Evolutionary conservation across 2,329 filamentous ascomycete genomes (phyloP).

Genomic region (Trichoderma semiorbis): DNA sequence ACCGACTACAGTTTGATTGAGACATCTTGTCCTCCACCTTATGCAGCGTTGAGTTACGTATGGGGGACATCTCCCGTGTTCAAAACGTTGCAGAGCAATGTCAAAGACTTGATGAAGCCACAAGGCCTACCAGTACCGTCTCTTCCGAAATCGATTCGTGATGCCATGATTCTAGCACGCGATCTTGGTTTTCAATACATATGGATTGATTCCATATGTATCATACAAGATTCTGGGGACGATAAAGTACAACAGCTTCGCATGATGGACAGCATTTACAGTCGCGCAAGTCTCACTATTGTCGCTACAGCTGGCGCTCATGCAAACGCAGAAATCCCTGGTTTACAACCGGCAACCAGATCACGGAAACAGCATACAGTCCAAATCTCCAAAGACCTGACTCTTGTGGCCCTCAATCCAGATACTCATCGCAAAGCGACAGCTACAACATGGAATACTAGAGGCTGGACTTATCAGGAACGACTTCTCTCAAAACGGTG

Average conservation of each 20-base stretch:
- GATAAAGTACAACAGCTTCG: conserved; percentile 13
- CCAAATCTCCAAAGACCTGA: neutral
- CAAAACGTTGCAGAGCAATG: conserved; percentile 4
- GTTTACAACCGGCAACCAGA: neutral
- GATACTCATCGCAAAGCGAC: neutral
- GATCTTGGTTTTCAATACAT: conserved; percentile 16
- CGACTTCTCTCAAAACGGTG: conserved; percentile 10
- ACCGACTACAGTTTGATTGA: conserved; percentile 4
- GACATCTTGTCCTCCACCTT: neutral
- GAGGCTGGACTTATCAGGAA: conserved; percentile 16
- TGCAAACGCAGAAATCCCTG: conserved; percentile 7
- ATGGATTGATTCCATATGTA: conserved; percentile 20
- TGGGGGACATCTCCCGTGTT: conserved; percentile 9
- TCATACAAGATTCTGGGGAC: conserved; percentile 13
- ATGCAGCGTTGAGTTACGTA: conserved; percentile 15
- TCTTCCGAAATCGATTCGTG: conserved; percentile 14
- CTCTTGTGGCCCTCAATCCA: conserved; percentile 2
- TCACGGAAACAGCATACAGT: neutral
- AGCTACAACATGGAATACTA: conserved; percentile 1
- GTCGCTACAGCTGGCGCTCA: conserved; percentile 13
- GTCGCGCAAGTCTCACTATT: conserved; percentile 15
- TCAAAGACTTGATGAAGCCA: neutral
- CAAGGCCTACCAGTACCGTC: neutral
- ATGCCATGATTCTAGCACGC: conserved; percentile 15
- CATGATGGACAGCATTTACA: conserved; percentile 18